A percentile compares a stretch with the other conserved stretches of the same genome.
phyloP scores from a whole-genome alignment of 179 eudicot genomes.

The Drosera spatulata region DNA sequence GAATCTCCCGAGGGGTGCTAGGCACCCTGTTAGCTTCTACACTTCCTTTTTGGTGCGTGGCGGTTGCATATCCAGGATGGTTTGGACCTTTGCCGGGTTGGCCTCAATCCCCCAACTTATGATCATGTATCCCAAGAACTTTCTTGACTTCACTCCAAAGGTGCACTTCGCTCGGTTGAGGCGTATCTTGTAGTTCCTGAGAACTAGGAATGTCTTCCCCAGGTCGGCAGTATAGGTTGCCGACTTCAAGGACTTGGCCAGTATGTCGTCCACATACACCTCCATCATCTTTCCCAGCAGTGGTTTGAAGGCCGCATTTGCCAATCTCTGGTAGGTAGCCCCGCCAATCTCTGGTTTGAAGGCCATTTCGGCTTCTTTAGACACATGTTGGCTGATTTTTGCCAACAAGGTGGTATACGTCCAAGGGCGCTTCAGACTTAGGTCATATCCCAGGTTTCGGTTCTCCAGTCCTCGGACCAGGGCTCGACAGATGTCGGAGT shows the following conservation, averaged over 20 bases:
- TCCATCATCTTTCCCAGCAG: background rate
- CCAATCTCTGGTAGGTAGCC: constrained; percentile 5
- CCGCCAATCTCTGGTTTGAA: background rate
- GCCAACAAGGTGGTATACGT: no score
- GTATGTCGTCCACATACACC: constrained; percentile 3
- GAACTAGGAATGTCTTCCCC: background rate
- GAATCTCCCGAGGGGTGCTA: background rate
- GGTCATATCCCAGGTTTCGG: no score
- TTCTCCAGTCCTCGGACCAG: no score
- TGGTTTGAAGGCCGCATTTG: background rate
- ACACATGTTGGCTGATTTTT: no score
- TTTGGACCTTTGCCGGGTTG: background rate
- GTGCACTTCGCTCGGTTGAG: constrained; percentile 2
- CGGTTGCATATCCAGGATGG: background rate
- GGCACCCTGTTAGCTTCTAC: background rate
- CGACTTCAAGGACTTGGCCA: background rate
- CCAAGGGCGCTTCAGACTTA: no score
- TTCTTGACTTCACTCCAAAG: background rate
- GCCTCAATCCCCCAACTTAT: background rate
- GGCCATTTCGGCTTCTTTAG: no score
- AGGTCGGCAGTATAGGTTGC: background rate
- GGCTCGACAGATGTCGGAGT: no score
- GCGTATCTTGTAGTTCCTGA: background rate
- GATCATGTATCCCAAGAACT: background rate
- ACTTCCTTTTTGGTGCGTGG: background rate